These are phyloP conservation scores for Curvularia sp. DNA, from an alignment of 2,329 filamentous ascomycete genomes.

Conservation along the genomic window DNA sequence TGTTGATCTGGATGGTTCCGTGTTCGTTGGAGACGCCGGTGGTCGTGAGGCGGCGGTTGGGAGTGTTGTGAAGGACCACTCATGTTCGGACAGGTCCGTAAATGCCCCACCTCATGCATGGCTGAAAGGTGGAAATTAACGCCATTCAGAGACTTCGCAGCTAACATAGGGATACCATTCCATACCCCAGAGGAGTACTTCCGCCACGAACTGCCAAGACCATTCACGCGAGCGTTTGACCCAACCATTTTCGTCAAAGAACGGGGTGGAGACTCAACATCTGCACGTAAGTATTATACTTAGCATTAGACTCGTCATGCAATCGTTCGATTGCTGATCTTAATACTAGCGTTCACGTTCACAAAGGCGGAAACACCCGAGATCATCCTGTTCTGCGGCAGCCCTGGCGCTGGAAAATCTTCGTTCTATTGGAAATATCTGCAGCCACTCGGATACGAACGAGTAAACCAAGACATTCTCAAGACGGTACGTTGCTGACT, in stretches of 20 bases:
- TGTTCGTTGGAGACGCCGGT: conserved; percentile 90
- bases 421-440: conserved; percentile 85
- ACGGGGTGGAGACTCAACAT: conserved; percentile 34
- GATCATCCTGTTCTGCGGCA: conserved; percentile 85
- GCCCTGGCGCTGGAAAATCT: conserved; percentile 89
- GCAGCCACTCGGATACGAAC: conserved; percentile 77
- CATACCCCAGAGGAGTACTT: conserved; percentile 94
- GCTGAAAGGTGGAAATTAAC: conserved; percentile 24
- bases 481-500: conserved; percentile 66
- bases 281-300: conserved; percentile 43
- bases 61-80: conserved; percentile 62
- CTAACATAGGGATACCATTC: conserved; percentile 82
- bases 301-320: conserved; percentile 23
- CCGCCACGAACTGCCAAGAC: conserved; percentile 68
- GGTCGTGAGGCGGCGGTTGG: conserved; percentile 55
- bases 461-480: conserved; percentile 89
- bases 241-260: conserved; percentile 55
- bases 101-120: conserved; percentile 17
- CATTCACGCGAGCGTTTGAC: conserved; percentile 76
- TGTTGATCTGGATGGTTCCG: conserved; percentile 73
- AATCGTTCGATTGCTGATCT: conserved; percentile 29
- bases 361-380: conserved; percentile 72
- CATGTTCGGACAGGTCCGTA: conserved; percentile 64
- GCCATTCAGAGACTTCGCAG: conserved; percentile 70
- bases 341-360: conserved; percentile 47